Conservation (phyloP, 192 early-diverging fungal genomes). For the Phlyctochytrium planicorne region DNA sequence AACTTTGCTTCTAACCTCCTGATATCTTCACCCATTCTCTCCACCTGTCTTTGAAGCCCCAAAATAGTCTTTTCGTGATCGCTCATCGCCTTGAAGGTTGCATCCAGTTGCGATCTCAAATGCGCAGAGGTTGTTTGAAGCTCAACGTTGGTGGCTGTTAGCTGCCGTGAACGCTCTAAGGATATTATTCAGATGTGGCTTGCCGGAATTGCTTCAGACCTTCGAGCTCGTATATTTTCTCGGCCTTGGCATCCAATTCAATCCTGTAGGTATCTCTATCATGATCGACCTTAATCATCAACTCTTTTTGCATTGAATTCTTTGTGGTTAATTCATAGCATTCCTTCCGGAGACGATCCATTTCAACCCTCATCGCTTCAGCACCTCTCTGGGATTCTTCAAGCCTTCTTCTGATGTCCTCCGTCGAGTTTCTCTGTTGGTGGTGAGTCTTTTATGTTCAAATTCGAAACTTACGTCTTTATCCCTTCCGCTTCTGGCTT, state of each 20-base stretch:
- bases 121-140: not conserved
- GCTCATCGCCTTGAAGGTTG: not conserved
- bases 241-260: conserved; percentile 26
- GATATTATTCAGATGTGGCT: no score
- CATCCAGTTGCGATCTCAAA: not conserved
- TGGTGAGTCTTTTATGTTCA: no score
- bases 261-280: conserved; percentile 21
- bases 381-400: no score
- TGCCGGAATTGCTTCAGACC: no score
- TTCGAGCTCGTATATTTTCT: conserved; percentile 25
- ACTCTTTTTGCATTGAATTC: conserved; percentile 9
- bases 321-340: not conserved
- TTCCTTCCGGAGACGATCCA: not conserved
- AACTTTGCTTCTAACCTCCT: not conserved
- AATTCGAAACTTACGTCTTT: not conserved
- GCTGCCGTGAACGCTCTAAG: no score
- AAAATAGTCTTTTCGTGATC: not conserved
- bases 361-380: no score
- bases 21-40: not conserved
- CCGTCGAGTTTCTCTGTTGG: no score
- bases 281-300: conserved; percentile 22
- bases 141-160: not conserved
- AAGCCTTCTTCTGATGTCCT: no score
- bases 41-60: not conserved
- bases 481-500: not conserved